Evolutionary conservation across 176 grass and related monocot genomes (phyloP).

Genomic region (Panicum miliaceum): DNA sequence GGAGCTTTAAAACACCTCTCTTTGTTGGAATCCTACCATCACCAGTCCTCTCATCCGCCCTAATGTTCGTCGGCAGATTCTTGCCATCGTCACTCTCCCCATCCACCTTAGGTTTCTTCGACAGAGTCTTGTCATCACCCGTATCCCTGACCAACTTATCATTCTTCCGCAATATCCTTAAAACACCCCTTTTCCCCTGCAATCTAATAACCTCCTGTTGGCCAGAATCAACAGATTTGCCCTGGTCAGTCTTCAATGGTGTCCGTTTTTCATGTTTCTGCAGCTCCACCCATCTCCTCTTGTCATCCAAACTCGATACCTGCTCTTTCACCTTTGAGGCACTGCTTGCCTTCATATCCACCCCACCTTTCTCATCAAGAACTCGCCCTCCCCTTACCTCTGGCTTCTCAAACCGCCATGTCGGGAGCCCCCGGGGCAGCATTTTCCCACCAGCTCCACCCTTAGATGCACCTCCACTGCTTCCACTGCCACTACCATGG

Average conservation of each 20-base stretch:
- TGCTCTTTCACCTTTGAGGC: constrained; percentile 47
- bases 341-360: constrained; percentile 32
- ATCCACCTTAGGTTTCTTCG: constrained; percentile 30
- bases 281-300: constrained; percentile 27
- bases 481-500: constrained; percentile 27
- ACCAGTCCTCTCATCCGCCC: constrained; percentile 8
- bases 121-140: constrained; percentile 33
- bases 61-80: constrained; percentile 25
- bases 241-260: constrained; percentile 26
- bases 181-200: constrained; percentile 64
- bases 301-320: constrained; percentile 21
- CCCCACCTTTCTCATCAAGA: constrained; percentile 39
- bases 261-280: constrained; percentile 23
- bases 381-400: constrained; percentile 61
- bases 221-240: neutral
- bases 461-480: constrained; percentile 9
- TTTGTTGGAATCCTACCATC: constrained; percentile 33
- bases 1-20: constrained; percentile 44
- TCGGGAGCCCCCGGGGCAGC: constrained; percentile 51
- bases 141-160: constrained; percentile 21
- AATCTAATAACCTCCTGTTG: constrained; percentile 39
- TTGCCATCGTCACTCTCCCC: constrained; percentile 27
- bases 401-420: constrained; percentile 56
- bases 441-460: constrained; percentile 46
- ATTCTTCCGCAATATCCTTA: constrained; percentile 46